Evolutionary conservation across 2,329 filamentous ascomycete genomes (phyloP).

Genomic region (Neonectria ditissima): DNA sequence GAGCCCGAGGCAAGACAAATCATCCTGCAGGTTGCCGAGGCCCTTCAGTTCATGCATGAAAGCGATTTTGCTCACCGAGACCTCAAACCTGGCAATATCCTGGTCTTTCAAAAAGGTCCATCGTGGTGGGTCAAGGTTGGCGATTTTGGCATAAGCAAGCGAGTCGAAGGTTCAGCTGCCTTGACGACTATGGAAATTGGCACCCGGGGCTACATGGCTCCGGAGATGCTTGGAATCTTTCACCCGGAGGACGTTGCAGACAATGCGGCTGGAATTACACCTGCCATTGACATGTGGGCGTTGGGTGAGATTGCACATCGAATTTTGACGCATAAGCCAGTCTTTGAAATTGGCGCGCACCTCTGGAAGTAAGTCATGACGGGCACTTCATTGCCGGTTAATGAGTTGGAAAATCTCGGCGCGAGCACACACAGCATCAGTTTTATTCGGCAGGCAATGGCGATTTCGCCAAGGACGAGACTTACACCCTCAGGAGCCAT

Average conservation of each 20-base stretch:
- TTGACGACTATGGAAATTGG: conserved; percentile 2
- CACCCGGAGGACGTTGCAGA: background rate
- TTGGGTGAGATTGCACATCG: conserved; percentile 51
- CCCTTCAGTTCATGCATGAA: conserved; percentile 20
- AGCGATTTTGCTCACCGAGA: conserved; percentile 18
- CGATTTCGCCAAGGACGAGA: background rate
- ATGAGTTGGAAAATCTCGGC: background rate
- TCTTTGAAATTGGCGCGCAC: background rate
- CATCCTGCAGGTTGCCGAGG: conserved; percentile 11
- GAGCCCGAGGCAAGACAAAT: conserved; percentile 12
- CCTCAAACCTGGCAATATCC: conserved; percentile 15
- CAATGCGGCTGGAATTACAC: background rate
- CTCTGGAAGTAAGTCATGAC: background rate
- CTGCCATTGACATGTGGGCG: conserved; percentile 36
- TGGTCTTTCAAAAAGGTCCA: conserved; percentile 1
- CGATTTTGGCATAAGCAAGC: conserved; percentile 16
- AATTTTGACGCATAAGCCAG: background rate
- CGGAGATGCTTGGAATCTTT: background rate
- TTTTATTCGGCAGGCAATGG: background rate
- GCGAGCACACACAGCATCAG: background rate
- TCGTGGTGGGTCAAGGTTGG: conserved; percentile 18
- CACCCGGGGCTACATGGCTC: background rate
- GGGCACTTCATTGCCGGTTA: background rate
- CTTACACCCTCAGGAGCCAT: background rate
- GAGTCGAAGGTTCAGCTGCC: background rate